Evolutionary conservation across 1,139 yeast genomes (phyloP), one percentile per base, ranked within the genome.

Genomic region (Yamadazyma jaroonii): DNA sequence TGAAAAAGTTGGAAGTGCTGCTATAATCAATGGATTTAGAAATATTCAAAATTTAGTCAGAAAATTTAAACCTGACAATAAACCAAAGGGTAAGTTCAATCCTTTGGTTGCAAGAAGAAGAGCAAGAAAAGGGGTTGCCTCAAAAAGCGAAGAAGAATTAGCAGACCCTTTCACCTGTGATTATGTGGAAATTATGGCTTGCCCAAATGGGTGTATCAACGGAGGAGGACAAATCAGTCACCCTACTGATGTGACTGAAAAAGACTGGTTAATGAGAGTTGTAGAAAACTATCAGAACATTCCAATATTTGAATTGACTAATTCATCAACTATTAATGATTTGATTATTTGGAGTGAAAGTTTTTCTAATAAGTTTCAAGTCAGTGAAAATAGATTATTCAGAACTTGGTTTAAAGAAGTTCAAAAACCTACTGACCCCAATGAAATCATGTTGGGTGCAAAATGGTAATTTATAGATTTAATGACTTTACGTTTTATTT

Each of bases 161-260:
- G 79, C 81, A 0, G 92, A 85, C 46, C 83, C 92, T 1, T 61
- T 77, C 13, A 72, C 67, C 32, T 83, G 87, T 51, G 95, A 88
- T 47, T 87, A 85, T 52, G 88, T 92, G 4, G 98, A 92, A 53
- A 85, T 92, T 26, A 90, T 89, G 97, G 98, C 98, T 1, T 92
- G 98, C 58, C 98, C 98, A 3, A 88, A 87, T 27, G 99, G 98
- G 1, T 92, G 98, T 54, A 85, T 90, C 41, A 92, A 92, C 54
- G 99, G 99, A 7, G 97, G 98, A 12, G 99, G 99, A 0, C 92
- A 89, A 53, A 81, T 86, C 27, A 69, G 75, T 14, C 66, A 75
- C 25, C 79, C 85, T 0, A 39, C 43, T 1, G 62, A 53, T 3
- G 46, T 54, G 0, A 34, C 46, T 9, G 67, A 64, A 29, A 73